These are phyloP conservation scores for Corchorus olitorius DNA, from an alignment of 345 rosid species.

Conservation along the genomic window DNA sequence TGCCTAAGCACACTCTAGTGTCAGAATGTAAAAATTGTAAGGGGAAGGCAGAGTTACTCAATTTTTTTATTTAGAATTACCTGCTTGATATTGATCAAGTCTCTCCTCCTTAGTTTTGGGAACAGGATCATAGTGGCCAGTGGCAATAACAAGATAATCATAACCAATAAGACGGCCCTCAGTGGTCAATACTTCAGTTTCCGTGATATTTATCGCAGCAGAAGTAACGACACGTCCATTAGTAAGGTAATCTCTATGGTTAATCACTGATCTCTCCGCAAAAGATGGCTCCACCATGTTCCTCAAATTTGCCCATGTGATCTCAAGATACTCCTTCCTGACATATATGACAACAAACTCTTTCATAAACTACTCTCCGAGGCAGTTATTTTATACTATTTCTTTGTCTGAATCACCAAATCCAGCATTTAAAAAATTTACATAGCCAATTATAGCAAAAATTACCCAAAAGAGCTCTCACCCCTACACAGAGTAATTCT, in stretches of 20 bases:
- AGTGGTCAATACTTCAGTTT: conserved; percentile 56
- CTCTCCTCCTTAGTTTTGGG: conserved; percentile 62
- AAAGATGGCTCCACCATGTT: conserved; percentile 82
- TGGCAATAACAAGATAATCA: conserved; percentile 85
- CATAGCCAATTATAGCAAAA: neutral
- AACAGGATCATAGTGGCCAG: conserved; percentile 62
- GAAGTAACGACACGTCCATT: conserved; percentile 65
- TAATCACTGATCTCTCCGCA: conserved; percentile 65
- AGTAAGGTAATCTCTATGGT: conserved; percentile 65
- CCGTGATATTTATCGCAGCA: conserved; percentile 54
- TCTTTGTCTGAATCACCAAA: neutral
- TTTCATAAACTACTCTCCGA: neutral
- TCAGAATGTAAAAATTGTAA: neutral
- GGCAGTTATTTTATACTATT: neutral
- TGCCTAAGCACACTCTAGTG: neutral
- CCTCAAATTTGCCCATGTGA: conserved; percentile 83
- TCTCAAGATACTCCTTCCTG: conserved; percentile 97
- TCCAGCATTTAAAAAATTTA: neutral
- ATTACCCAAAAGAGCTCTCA: neutral
- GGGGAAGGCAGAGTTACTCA: neutral
- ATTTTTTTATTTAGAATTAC: conserved; percentile 30
- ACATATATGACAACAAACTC: conserved; percentile 6
- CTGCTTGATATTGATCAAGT: conserved; percentile 52
- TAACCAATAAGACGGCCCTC: conserved; percentile 50
- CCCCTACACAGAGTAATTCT: neutral